A percentile compares a stretch with the other conserved stretches of the same genome.
Conservation (phyloP, 345 rosid genomes). For the Mercurialis annua region DNA sequence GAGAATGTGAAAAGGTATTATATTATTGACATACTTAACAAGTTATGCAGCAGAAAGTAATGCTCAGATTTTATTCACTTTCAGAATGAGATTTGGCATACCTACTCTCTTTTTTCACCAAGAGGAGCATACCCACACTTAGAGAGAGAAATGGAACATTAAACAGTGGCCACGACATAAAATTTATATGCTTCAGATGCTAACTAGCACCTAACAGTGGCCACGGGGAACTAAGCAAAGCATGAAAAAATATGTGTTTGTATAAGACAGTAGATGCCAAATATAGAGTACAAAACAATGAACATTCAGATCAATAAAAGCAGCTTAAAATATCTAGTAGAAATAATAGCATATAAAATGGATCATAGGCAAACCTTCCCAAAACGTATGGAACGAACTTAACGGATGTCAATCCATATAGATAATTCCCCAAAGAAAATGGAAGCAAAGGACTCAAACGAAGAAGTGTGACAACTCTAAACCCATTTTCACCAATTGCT, state of each 20-base stretch:
- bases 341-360: background rate
- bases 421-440: constrained; percentile 88
- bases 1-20: background rate
- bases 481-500: constrained; percentile 96
- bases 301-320: background rate
- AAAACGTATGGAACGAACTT: constrained; percentile 85
- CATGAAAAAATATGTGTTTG: background rate
- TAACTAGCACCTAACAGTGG: background rate
- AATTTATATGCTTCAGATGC: background rate
- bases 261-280: background rate
- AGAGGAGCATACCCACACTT: background rate
- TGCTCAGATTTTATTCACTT: background rate
- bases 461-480: constrained; percentile 86
- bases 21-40: background rate
- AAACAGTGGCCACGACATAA: background rate
- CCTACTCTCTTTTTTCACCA: too few species aligned
- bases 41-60: background rate
- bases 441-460: constrained; percentile 97
- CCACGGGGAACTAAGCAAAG: background rate
- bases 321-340: background rate
- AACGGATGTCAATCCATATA: constrained; percentile 91
- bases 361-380: constrained; percentile 64
- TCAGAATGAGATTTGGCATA: background rate
- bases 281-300: background rate
- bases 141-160: too few species aligned